These are phyloP conservation scores for Manihot esculenta DNA, from an alignment of 441 rosid genomes.

Conservation along the genomic window DNA sequence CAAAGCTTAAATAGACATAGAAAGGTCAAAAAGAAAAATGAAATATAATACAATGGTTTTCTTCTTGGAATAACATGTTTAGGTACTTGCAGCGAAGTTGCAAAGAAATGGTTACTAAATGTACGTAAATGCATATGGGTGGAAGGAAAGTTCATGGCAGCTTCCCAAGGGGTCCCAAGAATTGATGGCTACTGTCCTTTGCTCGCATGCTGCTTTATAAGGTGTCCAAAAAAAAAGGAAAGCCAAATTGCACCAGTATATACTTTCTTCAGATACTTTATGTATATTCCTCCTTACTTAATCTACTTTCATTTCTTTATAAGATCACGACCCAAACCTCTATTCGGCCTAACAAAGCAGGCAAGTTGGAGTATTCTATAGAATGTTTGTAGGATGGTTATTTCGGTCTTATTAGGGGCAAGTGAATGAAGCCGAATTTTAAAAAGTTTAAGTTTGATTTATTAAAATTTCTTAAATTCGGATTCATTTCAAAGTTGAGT, in stretches of 20 bases:
- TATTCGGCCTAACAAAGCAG: neutral
- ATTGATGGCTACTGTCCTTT: neutral
- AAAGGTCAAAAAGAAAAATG: no score
- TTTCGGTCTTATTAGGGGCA: no score
- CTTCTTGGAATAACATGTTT: no score
- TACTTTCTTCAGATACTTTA: neutral
- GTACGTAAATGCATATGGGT: neutral
- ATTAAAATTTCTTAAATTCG: no score
- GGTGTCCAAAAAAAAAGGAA: no score
- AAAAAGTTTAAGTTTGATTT: no score
- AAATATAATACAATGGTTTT: constrained; percentile 7
- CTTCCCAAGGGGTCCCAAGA: constrained; percentile 33
- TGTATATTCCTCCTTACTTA: neutral
- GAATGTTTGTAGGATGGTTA: no score
- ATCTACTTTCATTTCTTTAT: neutral
- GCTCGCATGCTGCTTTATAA: no score
- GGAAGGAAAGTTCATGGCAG: constrained; percentile 44
- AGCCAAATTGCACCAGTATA: neutral
- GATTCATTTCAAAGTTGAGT: no score
- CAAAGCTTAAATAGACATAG: constrained; percentile 6
- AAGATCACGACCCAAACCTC: neutral
- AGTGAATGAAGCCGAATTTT: no score
- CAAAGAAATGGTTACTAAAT: neutral
- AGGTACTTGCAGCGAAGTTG: constrained; percentile 10
- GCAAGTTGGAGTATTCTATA: no score